These are phyloP conservation scores for Ocimum tenuiflorum DNA, from an alignment of 257 asterid species.

Conservation along the genomic window DNA sequence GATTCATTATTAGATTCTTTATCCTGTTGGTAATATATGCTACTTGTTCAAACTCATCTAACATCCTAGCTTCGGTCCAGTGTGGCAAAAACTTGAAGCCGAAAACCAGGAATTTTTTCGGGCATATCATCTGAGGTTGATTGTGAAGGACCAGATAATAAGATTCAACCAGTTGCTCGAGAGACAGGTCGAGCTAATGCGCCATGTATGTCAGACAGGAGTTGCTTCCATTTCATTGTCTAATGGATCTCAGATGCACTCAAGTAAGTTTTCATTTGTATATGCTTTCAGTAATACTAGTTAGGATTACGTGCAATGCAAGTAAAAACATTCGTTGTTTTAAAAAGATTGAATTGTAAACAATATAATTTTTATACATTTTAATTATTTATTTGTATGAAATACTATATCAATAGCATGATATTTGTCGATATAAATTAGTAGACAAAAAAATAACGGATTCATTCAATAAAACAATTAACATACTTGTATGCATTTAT, in stretches of 20 bases:
- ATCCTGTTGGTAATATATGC: neutral
- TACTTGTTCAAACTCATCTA: slow-evolving; percentile 2
- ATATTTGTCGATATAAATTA: too few species aligned
- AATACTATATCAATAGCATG: too few species aligned
- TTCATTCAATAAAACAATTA: too few species aligned
- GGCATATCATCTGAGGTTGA: slow-evolving; percentile 70
- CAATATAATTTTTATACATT: too few species aligned
- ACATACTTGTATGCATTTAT: too few species aligned
- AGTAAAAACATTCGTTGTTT: too few species aligned
- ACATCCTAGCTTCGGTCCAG: slow-evolving; percentile 40
- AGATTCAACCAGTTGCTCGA: slow-evolving; percentile 75
- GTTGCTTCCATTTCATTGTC: slow-evolving; percentile 42
- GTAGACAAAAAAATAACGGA: too few species aligned
- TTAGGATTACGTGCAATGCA: too few species aligned
- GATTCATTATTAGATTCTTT: neutral
- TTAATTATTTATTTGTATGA: too few species aligned
- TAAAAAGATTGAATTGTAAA: too few species aligned
- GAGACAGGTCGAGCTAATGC: slow-evolving; percentile 68
- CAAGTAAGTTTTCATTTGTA: slow-evolving; percentile 37
- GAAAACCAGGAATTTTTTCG: slow-evolving; percentile 76
- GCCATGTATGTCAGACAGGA: slow-evolving; percentile 40
- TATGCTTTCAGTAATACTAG: too few species aligned
- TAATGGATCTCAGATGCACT: slow-evolving; percentile 57
- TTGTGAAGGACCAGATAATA: slow-evolving; percentile 75
- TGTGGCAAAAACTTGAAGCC: slow-evolving; percentile 93